Conservation (phyloP, 805 yeast species). For the Suhomyces vadensis region DNA sequence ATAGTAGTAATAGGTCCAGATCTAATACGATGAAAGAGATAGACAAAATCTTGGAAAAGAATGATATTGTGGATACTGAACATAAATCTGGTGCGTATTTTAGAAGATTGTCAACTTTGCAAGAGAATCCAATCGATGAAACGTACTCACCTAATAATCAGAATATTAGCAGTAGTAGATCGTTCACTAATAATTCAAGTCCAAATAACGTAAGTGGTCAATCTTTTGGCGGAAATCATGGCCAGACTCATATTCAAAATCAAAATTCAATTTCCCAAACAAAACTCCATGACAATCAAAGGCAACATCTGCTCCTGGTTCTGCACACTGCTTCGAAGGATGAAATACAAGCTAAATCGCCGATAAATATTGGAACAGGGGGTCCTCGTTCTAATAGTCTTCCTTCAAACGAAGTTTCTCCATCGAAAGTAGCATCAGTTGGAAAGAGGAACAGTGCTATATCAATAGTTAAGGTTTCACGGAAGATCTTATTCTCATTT, state of each 20-base stretch:
- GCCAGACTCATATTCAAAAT: neutral
- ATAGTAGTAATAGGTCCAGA: slow-evolving; percentile 27
- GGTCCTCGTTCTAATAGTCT: slow-evolving; percentile 7
- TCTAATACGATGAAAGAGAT: slow-evolving; percentile 40
- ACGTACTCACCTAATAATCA: neutral
- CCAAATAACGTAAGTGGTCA: neutral
- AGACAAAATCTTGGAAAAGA: slow-evolving; percentile 36
- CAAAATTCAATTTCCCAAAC: neutral
- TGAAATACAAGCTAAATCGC: slow-evolving; percentile 4
- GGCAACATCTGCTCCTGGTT: slow-evolving; percentile 9
- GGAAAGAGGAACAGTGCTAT: slow-evolving; percentile 11
- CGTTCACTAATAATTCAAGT: neutral
- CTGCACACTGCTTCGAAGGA: slow-evolving; percentile 3
- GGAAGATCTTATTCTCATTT: slow-evolving; percentile 61
- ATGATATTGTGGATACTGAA: slow-evolving; percentile 42
- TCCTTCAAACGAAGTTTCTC: slow-evolving; percentile 13
- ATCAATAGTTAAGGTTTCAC: slow-evolving; percentile 46
- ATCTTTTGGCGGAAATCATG: neutral
- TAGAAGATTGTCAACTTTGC: slow-evolving; percentile 62
- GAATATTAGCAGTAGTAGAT: neutral
- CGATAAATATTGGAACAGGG: neutral
- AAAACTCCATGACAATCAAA: slow-evolving; percentile 4
- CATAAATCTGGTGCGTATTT: slow-evolving; percentile 63
- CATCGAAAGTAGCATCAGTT: slow-evolving; percentile 10
- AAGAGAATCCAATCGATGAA: slow-evolving; percentile 47